Conservation (phyloP, 805 yeast genomes). For the Candida coleopterorum region DNA sequence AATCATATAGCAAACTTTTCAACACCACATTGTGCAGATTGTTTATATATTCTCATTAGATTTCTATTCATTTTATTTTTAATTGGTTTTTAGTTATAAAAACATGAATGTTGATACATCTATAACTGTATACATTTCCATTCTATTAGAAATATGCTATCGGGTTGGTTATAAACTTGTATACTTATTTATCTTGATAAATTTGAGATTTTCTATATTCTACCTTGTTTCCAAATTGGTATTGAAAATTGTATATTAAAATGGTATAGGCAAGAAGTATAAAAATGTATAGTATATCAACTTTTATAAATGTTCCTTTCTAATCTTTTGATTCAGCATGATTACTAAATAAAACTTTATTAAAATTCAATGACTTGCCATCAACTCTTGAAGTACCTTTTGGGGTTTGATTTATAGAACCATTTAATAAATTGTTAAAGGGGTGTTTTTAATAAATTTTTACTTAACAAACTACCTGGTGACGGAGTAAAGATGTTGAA, state of each 20-base stretch:
- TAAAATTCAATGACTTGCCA: constrained; percentile 42
- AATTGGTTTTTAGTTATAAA: too few species aligned
- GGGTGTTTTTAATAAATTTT: constrained; percentile 35
- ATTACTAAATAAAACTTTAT: constrained; percentile 27
- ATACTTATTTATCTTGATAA: too few species aligned
- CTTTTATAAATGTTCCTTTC: not conserved
- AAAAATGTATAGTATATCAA: not conserved
- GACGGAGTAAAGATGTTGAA: constrained; percentile 75
- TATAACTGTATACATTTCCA: too few species aligned
- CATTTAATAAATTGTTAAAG: constrained; percentile 27
- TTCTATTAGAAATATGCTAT: too few species aligned
- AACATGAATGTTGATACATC: too few species aligned
- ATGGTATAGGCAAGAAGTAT: not conserved
- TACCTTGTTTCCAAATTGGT: not conserved
- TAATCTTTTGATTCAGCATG: constrained; percentile 3
- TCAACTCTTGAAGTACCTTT: constrained; percentile 21
- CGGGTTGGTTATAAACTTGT: too few species aligned
- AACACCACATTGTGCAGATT: too few species aligned
- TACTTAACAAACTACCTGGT: constrained; percentile 33
- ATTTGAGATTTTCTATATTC: not conserved
- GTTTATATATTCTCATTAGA: too few species aligned
- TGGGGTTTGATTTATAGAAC: constrained; percentile 10
- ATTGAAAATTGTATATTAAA: not conserved
- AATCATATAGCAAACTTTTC: too few species aligned
- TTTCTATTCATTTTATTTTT: too few species aligned